A percentile compares a stretch with the other conserved stretches of the same genome.
Conservation (phyloP, 192 early-diverging fungal species). For the Gonapodya prolifera region DNA sequence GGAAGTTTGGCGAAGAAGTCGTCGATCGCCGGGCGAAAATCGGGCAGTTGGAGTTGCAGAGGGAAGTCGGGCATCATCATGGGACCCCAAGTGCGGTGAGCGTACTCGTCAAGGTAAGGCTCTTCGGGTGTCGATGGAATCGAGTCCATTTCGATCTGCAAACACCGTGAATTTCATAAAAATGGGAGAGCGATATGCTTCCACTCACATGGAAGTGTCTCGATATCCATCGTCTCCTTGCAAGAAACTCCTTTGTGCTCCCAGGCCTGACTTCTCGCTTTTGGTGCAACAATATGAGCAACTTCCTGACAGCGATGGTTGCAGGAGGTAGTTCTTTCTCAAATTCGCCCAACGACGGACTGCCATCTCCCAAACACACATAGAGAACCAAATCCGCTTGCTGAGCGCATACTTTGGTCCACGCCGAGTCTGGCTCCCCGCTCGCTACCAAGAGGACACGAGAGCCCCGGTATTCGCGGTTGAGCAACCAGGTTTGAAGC, state of each 20-base stretch:
- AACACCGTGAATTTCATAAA: neutral
- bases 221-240: constrained; percentile 84
- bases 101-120: too few relatives aligned
- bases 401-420: constrained; percentile 90
- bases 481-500: neutral
- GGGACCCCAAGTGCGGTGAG: too few relatives aligned
- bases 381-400: constrained; percentile 94
- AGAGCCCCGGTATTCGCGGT: neutral
- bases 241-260: constrained; percentile 80
- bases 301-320: constrained; percentile 74
- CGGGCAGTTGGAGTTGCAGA: too few relatives aligned
- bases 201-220: constrained; percentile 79
- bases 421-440: constrained; percentile 71
- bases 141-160: constrained; percentile 28
- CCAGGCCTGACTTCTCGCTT: constrained; percentile 63
- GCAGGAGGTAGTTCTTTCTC: constrained; percentile 90
- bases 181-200: neutral
- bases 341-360: constrained; percentile 58
- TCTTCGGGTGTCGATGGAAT: too few relatives aligned
- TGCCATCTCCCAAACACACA: constrained; percentile 84
- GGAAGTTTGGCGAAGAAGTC: too few relatives aligned
- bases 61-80: too few relatives aligned
- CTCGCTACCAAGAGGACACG: constrained; percentile 87
- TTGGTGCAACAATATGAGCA: constrained; percentile 85
- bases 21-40: neutral